Evolutionary conservation across 1,284 basidiomycete genomes (phyloP).

Genomic region (Ganoderma meredithae): DNA sequence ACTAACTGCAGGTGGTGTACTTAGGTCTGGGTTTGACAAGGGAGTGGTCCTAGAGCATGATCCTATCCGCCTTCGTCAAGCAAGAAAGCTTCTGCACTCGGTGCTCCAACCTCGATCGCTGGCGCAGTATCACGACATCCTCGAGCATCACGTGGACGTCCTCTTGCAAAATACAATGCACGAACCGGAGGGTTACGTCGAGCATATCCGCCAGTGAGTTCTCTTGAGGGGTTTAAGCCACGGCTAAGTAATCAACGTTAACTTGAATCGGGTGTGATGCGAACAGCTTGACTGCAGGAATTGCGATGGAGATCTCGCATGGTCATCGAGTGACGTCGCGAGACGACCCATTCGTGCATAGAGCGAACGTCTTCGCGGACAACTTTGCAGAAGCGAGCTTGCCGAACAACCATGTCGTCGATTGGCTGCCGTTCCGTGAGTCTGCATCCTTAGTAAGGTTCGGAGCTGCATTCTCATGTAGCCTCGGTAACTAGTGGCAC

Average conservation of each 20-base stretch:
- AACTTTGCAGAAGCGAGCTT: slow-evolving; percentile 34
- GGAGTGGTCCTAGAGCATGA: slow-evolving; percentile 28
- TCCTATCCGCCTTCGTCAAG: slow-evolving; percentile 21
- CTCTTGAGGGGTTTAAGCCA: too few relatives aligned
- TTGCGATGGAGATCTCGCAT: slow-evolving; percentile 29
- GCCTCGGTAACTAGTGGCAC: slow-evolving; percentile 22
- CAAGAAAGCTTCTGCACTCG: slow-evolving; percentile 20
- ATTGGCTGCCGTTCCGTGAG: slow-evolving; percentile 42
- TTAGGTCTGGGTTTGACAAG: slow-evolving; percentile 24
- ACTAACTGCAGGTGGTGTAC: background rate
- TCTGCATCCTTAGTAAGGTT: background rate
- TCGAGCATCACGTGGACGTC: slow-evolving; percentile 19
- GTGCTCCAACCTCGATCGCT: slow-evolving; percentile 21
- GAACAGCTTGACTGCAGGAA: slow-evolving; percentile 20
- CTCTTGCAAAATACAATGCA: slow-evolving; percentile 19
- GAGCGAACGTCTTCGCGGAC: slow-evolving; percentile 31
- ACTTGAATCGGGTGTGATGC: too few relatives aligned
- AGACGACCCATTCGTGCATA: slow-evolving; percentile 34
- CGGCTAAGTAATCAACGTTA: too few relatives aligned
- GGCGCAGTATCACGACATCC: slow-evolving; percentile 7
- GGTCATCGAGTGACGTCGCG: slow-evolving; percentile 25
- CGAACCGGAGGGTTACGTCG: slow-evolving; percentile 20
- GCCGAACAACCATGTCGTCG: slow-evolving; percentile 38
- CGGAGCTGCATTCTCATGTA: background rate
- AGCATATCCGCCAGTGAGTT: slow-evolving; percentile 24